Base-by-base conservation (phyloP, 306 rosid genomes). In the Quercus glauca region DNA sequence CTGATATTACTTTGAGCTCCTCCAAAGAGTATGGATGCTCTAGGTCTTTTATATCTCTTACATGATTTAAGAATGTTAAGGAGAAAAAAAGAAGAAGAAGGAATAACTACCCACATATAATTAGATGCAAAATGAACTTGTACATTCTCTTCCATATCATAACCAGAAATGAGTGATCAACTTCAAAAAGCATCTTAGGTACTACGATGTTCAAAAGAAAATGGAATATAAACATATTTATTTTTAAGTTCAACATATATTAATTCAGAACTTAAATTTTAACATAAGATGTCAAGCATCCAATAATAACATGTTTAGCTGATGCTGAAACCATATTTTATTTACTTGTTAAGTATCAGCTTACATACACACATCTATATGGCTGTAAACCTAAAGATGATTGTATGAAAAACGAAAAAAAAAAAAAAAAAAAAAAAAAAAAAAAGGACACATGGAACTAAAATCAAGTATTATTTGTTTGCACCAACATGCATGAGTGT, bases 1-100 rank as follows among this genome's bases (percentile, higher is more conserved):
- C 96, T 0, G 93, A 82, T 71, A 96, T 91, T 69, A 92, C 98
- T 84, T 93, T 93, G 82, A 95, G 99, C 91, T 95, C 97, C 80
- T 95, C 99, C 88, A 93, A 83, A 33, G 99, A 95, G 82, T 93
- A 91, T 0, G 99, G 97, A 49, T 93, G 94, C 76, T 93, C 98
- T 1, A 94, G 97, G 79, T 96, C 99, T 89, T 91, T 93, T 61
- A 95, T 91, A 88, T 93, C 98, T 86, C 97, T 90, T 81, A 93
- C 78, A 89, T 90, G 97, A 89, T 95, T 74, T 95, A 77, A 74
- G 90, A 91, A 82, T 71, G 88, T 89, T 74, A 95, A 92, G 96
- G 72, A 79, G 83, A 75, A 21, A 65, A 4, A 1, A 19, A 57
- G 61, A 31, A 3, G 8, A 17, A 31, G 15, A 18, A 33, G 35